Evolutionary conservation across 352 stramenopile genomes (phyloP), one percentile per base, ranked within the genome.

Genomic region (Phytophthora litchii): DNA sequence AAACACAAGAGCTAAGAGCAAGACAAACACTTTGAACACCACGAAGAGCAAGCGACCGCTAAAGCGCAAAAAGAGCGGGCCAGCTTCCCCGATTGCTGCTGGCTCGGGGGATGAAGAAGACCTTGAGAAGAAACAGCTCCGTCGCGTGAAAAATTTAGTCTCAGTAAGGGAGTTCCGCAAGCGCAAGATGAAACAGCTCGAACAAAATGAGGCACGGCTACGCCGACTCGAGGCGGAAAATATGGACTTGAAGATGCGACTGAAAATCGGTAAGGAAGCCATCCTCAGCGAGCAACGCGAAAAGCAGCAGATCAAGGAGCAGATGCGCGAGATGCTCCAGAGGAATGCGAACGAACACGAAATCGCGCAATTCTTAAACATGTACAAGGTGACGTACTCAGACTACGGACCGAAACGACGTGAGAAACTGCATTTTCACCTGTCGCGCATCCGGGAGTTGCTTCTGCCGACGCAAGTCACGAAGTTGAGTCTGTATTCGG

Each of bases 371-470:
- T 92, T 91, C 51, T 69, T 92, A 23, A 86, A 92, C 53, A 86
- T 89, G 78, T 92, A 92, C 71, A 88, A 89, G 65, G 67, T 88
- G 44, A 90, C 79, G 38, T 90, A 92, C 70, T 88, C 80, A 43
- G 83, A 92, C 62, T 92, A 91, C 50, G 83, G 83, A 3, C 80
- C 79, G 3, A 89, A 89, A 58, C 74, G 83, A 48, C 74, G 74
- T 2, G 83, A 91, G 42, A 89, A 88, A 52, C 62, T 92, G 43
- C 71, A 80, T 36, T 92, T 89, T 71, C 83, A 92, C 56, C 52
- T 91, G 32, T 75, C 73, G 13, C 72, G 80, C 42, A 89, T 92
- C 49, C 75, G 74, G 1, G 83, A 92, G 54, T 55, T 92, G 42
- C 64, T 92, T 42, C 67, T 92, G 37, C 83, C 83, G 20, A 92